phyloP scores from a whole-genome alignment of 768 basidiomycete genomes.

The Exidia glandulosa region DNA sequence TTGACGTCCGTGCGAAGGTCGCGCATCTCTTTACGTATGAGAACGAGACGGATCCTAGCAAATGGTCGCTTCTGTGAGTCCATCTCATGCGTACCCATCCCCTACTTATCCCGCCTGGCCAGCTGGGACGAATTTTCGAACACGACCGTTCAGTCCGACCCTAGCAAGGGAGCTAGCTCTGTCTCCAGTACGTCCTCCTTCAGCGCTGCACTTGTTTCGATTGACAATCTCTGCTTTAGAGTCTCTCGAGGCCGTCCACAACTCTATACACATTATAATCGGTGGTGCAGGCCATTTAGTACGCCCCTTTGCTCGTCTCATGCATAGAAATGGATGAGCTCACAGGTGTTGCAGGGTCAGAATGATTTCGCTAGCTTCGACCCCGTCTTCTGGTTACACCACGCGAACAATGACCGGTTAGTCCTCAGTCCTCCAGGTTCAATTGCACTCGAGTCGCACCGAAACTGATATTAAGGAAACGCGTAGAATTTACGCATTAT shows the following conservation, averaged over 20 bases:
- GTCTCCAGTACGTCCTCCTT: background rate
- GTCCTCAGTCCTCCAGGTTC: no score
- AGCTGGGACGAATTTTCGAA: constrained; percentile 23
- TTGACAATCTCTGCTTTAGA: background rate
- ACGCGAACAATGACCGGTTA: background rate
- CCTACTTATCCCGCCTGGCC: constrained; percentile 3
- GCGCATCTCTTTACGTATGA: constrained; percentile 1
- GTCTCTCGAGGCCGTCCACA: background rate
- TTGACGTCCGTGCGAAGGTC: constrained; percentile 18
- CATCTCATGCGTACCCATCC: constrained; percentile 12
- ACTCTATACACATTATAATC: constrained; percentile 1
- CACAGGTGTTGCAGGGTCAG: background rate
- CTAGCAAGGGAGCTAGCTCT: constrained; percentile 7
- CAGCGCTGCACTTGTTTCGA: no score
- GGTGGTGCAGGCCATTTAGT: constrained; percentile 12
- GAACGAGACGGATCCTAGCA: background rate
- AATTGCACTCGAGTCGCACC: no score
- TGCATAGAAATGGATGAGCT: background rate
- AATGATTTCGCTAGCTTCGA: constrained; percentile 1
- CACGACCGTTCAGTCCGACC: constrained; percentile 11
- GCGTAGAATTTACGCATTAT: constrained; percentile 12
- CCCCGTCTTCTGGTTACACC: background rate
- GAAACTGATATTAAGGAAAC: no score
- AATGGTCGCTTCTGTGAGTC: constrained; percentile 21
- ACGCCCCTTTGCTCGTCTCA: background rate